Conservation (phyloP, 495 filamentous ascomycete genomes). For the Polyplosphaeria fusca region DNA sequence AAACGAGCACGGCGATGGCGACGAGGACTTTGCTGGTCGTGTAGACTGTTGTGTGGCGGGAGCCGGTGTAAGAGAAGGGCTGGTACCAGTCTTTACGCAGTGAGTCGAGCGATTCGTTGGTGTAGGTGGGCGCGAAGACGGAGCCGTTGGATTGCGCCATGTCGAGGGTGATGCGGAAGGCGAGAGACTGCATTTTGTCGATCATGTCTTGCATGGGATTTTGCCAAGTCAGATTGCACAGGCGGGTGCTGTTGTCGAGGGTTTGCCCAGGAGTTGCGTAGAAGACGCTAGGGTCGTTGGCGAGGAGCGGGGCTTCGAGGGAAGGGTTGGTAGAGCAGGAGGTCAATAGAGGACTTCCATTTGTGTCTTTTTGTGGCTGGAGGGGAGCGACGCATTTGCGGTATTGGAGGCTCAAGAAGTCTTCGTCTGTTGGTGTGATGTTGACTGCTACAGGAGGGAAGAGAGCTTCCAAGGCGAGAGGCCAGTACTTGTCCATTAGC, state of each 20-base stretch:
- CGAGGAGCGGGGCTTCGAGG: background rate
- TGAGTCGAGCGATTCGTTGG: background rate
- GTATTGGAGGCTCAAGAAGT: slow-evolving; percentile 6
- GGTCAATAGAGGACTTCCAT: background rate
- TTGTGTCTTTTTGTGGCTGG: background rate
- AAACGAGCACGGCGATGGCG: slow-evolving; percentile 14
- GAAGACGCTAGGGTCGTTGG: slow-evolving; percentile 15
- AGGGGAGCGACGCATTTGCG: slow-evolving; percentile 1
- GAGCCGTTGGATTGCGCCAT: slow-evolving; percentile 14
- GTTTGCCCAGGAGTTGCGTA: slow-evolving; percentile 8
- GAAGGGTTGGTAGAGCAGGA: slow-evolving; percentile 5
- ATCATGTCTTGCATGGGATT: slow-evolving; percentile 27
- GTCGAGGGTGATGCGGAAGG: slow-evolving; percentile 23
- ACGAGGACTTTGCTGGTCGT: background rate
- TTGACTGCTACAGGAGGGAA: slow-evolving; percentile 25
- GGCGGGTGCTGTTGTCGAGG: background rate
- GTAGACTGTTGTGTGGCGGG: slow-evolving; percentile 1
- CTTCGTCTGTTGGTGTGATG: slow-evolving; percentile 4
- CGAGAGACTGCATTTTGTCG: slow-evolving; percentile 16
- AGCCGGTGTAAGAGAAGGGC: slow-evolving; percentile 1
- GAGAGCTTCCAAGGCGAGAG: slow-evolving; percentile 4
- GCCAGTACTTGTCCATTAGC: slow-evolving; percentile 21
- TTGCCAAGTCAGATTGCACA: slow-evolving; percentile 17
- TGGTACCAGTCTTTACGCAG: slow-evolving; percentile 5
- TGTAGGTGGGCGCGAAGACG: slow-evolving; percentile 9